These are phyloP conservation scores for Mucor velutinosus DNA, from an alignment of 371 early-diverging fungal species.

Conservation along the genomic window DNA sequence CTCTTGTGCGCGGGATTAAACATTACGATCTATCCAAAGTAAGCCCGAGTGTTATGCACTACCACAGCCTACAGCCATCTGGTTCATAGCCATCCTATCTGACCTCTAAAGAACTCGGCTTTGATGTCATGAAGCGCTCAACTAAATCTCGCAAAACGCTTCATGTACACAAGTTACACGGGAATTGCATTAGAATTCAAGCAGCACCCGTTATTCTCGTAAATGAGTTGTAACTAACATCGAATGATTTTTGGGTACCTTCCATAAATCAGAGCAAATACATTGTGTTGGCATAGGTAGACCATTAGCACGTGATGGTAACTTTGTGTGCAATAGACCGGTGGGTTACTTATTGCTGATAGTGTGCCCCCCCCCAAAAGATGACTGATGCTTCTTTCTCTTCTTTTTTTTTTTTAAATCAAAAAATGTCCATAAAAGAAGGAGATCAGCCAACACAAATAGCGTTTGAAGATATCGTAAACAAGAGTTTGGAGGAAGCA, in stretches of 20 bases:
- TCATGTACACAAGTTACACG: background rate
- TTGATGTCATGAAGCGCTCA: background rate
- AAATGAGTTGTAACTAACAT: background rate
- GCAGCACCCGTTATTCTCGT: background rate
- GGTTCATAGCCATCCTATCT: no score
- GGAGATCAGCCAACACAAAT: background rate
- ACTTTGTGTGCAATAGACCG: background rate
- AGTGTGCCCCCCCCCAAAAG: background rate
- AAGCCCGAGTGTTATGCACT: no score
- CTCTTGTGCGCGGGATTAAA: background rate
- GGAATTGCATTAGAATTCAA: background rate
- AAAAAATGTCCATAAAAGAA: background rate
- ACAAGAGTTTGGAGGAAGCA: slow-evolving; percentile 11
- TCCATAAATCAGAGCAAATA: background rate
- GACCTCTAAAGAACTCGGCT: no score
- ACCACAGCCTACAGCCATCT: no score
- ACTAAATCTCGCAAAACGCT: no score
- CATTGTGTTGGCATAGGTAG: no score
- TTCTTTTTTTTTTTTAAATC: background rate
- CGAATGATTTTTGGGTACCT: background rate
- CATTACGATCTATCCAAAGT: no score
- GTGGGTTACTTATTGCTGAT: background rate
- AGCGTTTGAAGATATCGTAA: slow-evolving; percentile 13
- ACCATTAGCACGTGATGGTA: background rate
- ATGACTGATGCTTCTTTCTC: background rate